Conservation (phyloP, 2,329 filamentous ascomycete species). For the Colletotrichum cordylinicola region DNA sequence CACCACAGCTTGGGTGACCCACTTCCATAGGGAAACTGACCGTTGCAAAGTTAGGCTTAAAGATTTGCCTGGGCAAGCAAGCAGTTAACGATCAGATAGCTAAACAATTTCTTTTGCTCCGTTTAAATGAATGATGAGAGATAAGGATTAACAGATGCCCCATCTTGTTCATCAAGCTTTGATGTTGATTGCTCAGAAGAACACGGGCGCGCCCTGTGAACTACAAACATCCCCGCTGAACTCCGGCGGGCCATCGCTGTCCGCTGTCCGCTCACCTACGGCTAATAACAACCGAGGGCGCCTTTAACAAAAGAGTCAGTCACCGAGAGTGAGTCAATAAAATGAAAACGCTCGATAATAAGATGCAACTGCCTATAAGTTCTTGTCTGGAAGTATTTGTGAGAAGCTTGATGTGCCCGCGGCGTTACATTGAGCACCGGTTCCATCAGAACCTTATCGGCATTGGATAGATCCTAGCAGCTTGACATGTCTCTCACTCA, state of each 20-base stretch:
- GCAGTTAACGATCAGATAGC: not conserved
- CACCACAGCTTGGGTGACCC: accelerated
- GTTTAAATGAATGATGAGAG: not conserved
- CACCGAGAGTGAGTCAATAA: not conserved
- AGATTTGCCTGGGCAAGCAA: not conserved
- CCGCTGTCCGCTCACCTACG: not conserved
- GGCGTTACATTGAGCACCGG: not conserved
- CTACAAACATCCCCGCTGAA: not conserved
- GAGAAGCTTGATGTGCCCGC: not conserved
- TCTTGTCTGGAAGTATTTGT: not conserved
- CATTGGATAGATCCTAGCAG: not conserved
- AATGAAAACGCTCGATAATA: not conserved
- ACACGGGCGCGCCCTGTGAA: not conserved
- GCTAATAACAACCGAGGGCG: not conserved
- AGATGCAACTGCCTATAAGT: not conserved
- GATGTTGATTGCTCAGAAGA: not conserved
- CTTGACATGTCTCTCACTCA: not conserved
- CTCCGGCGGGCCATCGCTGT: not conserved
- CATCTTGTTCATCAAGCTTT: not conserved
- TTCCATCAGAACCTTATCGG: not conserved
- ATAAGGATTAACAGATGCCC: accelerated
- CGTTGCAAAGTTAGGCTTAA: not conserved
- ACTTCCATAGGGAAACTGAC: not conserved
- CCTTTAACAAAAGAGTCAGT: not conserved
- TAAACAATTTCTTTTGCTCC: not conserved